phyloP scores from a whole-genome alignment of 495 filamentous ascomycete species.

The Podospora australis region DNA sequence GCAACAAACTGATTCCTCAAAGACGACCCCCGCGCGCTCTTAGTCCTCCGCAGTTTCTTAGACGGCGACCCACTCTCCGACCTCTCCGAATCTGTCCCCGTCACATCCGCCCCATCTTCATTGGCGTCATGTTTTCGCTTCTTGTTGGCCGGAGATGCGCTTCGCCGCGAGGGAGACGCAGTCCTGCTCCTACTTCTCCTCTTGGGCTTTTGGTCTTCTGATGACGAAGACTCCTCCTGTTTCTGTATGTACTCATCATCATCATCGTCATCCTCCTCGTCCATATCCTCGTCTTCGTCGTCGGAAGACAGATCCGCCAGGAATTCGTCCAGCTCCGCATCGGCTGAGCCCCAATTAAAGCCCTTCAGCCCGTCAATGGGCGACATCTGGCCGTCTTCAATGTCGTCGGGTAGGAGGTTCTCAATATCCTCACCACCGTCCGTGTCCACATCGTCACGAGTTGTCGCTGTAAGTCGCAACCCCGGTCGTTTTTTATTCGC shows the following conservation, averaged over 20 bases:
- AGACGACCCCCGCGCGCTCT: constrained; percentile 15
- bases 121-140: constrained; percentile 27
- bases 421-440: constrained; percentile 11
- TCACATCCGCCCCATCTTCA: constrained; percentile 24
- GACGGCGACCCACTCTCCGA: background rate
- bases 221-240: background rate
- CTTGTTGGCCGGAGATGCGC: background rate
- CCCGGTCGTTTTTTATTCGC: background rate
- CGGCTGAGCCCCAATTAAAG: constrained; percentile 56
- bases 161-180: background rate
- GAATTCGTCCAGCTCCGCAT: constrained; percentile 75
- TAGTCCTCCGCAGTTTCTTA: constrained; percentile 21
- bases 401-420: constrained; percentile 38
- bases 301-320: constrained; percentile 55
- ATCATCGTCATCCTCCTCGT: constrained; percentile 25
- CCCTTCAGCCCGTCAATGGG: constrained; percentile 47
- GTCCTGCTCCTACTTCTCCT: background rate
- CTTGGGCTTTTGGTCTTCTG: background rate
- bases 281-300: constrained; percentile 40
- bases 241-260: constrained; percentile 27
- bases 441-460: background rate
- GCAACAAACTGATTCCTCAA: constrained; percentile 20
- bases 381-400: constrained; percentile 41
- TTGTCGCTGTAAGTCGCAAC: background rate
- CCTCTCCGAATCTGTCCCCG: constrained; percentile 1